Percentiles rank a stretch among this genome's conserved stretches.
phyloP scores from a whole-genome alignment of 1,284 basidiomycete species.

The Rhodotorula sp. region DNA sequence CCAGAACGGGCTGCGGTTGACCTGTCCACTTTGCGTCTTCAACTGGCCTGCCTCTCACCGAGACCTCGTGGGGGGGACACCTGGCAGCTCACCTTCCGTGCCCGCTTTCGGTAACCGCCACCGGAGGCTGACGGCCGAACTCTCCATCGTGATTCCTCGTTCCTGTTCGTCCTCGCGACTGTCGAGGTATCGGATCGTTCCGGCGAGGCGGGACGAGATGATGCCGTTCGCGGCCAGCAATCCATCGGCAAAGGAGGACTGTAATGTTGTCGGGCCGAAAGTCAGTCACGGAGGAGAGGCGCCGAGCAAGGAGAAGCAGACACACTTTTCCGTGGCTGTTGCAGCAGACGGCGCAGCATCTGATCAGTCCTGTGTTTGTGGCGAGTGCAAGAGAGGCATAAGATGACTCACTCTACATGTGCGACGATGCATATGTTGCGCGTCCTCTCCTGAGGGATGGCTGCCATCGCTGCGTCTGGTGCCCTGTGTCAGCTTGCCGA shows the following conservation, averaged over 20 bases:
- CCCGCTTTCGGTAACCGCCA: constrained; percentile 33
- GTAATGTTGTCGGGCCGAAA: not conserved
- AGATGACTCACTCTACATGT: constrained; percentile 53
- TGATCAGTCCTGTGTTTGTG: not conserved
- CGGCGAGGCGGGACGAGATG: constrained; percentile 90
- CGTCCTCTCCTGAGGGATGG: constrained; percentile 16
- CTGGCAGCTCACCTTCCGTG: not conserved
- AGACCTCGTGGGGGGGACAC: too few relatives aligned
- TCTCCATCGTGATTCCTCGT: constrained; percentile 98
- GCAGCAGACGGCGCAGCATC: too few relatives aligned
- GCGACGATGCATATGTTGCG: constrained; percentile 44
- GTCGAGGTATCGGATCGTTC: constrained; percentile 94
- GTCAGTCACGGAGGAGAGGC: not conserved
- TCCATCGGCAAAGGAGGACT: constrained; percentile 78
- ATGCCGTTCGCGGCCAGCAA: constrained; percentile 97
- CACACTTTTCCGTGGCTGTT: constrained; percentile 37
- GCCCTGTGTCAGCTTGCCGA: not conserved
- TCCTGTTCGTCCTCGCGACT: constrained; percentile 97
- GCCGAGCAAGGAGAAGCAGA: accelerated
- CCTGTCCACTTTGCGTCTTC: constrained; percentile 19
- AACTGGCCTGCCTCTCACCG: not conserved
- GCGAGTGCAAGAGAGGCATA: too few relatives aligned
- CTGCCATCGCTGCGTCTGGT: not conserved
- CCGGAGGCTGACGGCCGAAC: constrained; percentile 65
- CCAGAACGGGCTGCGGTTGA: constrained; percentile 56